These are phyloP conservation scores for Candida glucosophila DNA, from an alignment of 1,139 yeast species.

Conservation along the genomic window DNA sequence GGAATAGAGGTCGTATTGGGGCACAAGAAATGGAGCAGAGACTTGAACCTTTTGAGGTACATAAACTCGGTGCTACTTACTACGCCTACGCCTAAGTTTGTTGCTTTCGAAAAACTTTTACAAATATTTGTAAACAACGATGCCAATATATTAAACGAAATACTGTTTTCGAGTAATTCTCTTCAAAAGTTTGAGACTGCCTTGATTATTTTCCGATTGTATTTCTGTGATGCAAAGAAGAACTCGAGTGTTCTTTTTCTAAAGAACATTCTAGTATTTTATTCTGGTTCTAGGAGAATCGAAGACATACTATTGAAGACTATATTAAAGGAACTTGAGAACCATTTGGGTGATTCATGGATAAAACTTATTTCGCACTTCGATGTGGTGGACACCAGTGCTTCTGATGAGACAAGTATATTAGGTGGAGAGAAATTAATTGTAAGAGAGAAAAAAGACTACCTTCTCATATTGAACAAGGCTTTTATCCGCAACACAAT, in stretches of 20 bases:
- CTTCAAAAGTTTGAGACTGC: conserved; percentile 33
- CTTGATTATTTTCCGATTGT: conserved; percentile 36
- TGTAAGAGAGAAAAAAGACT: conserved; percentile 27
- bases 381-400: conserved; percentile 47
- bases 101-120: conserved; percentile 47
- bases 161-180: conserved; percentile 13
- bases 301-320: conserved; percentile 57
- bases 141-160: conserved; percentile 15
- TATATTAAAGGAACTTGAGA: conserved; percentile 50
- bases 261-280: conserved; percentile 40
- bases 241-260: conserved; percentile 41
- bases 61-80: conserved; percentile 25
- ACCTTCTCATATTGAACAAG: conserved; percentile 44
- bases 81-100: conserved; percentile 18
- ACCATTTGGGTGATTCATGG: conserved; percentile 46
- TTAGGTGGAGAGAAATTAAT: conserved; percentile 39
- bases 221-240: conserved; percentile 33
- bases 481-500: conserved; percentile 42
- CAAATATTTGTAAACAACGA: conserved; percentile 57
- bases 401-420: conserved; percentile 32
- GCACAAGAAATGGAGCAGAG: conserved; percentile 36
- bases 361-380: conserved; percentile 49
- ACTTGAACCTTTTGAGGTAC: conserved; percentile 32
- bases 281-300: conserved; percentile 52
- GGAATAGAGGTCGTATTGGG: conserved; percentile 58